phyloP scores from a whole-genome alignment of 352 stramenopile genomes.

The Blastocystis sp. region DNA sequence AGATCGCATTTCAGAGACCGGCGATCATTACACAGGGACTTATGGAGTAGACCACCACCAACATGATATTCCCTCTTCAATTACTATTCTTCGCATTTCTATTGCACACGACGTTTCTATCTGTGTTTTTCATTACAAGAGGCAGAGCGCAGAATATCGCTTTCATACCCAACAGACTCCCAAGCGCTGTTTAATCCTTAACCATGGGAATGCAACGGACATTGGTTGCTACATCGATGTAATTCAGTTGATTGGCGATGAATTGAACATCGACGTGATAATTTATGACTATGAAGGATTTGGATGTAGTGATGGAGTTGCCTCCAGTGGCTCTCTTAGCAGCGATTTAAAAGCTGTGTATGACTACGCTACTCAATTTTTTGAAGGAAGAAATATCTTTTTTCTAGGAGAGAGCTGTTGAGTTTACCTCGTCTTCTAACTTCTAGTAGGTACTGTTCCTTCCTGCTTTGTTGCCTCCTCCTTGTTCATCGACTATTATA shows the following conservation, averaged over 20 bases:
- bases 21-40: neutral
- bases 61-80: neutral
- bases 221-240: constrained; percentile 16
- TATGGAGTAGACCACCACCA: constrained; percentile 10
- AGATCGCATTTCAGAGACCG: neutral
- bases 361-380: constrained; percentile 11
- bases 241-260: neutral
- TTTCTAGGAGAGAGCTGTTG: constrained; percentile 27
- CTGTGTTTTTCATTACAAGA: neutral
- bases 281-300: constrained; percentile 46
- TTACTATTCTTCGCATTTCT: neutral
- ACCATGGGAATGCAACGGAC: constrained; percentile 41
- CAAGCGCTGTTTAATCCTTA: constrained; percentile 9
- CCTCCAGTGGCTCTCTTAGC: neutral
- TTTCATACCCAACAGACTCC: neutral
- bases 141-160: neutral
- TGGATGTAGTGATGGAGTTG: constrained; percentile 5
- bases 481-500: neutral
- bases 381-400: constrained; percentile 25
- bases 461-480: neutral
- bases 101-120: neutral
- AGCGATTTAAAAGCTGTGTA: neutral
- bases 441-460: constrained; percentile 2
- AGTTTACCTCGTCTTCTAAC: neutral
- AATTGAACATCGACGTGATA: neutral